Conservation (phyloP, 2,329 filamentous ascomycete species). For the Aspergillus luchuensis region DNA sequence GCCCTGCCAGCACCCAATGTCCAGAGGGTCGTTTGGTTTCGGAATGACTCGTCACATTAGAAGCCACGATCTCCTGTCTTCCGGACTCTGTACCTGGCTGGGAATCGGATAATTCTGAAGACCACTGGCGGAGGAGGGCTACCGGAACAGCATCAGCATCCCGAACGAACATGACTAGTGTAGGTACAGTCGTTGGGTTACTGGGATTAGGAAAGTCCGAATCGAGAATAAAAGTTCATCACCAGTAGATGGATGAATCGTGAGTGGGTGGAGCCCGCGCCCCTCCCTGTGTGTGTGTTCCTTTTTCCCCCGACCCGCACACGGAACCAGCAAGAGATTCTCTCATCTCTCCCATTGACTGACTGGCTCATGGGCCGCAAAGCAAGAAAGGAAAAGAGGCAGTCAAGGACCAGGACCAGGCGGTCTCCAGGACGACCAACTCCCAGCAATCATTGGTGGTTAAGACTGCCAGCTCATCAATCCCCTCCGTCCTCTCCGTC, state of each 20-base stretch:
- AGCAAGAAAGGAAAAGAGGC: neutral
- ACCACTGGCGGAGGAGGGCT: neutral
- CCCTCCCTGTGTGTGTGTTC: neutral
- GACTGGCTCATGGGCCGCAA: neutral
- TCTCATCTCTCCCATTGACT: too few relatives aligned
- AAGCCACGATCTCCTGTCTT: constrained; percentile 4
- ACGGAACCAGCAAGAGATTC: too few relatives aligned
- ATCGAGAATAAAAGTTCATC: neutral
- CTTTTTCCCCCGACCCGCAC: neutral
- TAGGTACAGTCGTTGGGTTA: neutral
- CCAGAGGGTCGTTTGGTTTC: neutral
- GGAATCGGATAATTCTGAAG: neutral
- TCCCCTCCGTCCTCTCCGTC: constrained; percentile 6
- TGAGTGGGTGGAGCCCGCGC: neutral
- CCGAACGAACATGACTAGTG: constrained; percentile 6
- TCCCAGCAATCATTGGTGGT: constrained; percentile 11
- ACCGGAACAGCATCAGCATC: constrained; percentile 3
- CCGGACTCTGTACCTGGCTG: neutral
- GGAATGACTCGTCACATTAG: neutral
- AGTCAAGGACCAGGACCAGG: neutral
- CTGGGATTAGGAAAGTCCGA: neutral
- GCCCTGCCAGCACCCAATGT: neutral
- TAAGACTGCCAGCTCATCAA: constrained; percentile 17
- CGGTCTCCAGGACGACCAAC: constrained; percentile 17
- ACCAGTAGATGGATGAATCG: neutral